Evolutionary conservation across 805 yeast genomes (phyloP), one percentile per base, ranked within the genome.

Genomic region (Saturnispora galanensis): DNA sequence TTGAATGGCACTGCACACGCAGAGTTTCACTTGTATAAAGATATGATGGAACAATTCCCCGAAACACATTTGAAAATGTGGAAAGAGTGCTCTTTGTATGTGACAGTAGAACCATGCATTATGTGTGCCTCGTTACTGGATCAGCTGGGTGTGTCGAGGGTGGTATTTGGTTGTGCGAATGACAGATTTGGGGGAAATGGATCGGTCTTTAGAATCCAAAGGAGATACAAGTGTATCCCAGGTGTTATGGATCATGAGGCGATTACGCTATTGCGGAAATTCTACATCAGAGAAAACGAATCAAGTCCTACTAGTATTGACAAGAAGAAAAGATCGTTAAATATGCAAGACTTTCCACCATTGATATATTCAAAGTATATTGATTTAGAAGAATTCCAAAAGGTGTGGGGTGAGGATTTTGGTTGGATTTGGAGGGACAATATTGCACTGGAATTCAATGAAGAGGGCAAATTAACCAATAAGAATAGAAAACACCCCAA

Each of bases 111-210:
- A 62, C 98, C 98, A 0, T 93, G 98, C 59, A 83, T 93, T 7
- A 93, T 93, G 98, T 93, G 98, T 66, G 97, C 96, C 0, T 79
- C 93, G 35, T 88, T 95, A 2, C 64, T 93, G 35, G 72, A 89
- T 47, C 98, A 93, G 54, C 60, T 89, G 38, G 81, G 83, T 1
- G 77, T 93, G 10, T 63, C 76, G 29, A 67, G 69, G 35, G 96
- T 90, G 1, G 79, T 79, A 38, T 93, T 86, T 56, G 97, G 98
- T 0, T 89, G 96, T 56, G 93, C 87, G 0, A 93, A 93, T 59
- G 97, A 90, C 50, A 65, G 97, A 38, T 93, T 93, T 65, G 98
- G 98, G 0, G 97, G 98, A 0, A 89, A 89, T 60, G 97, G 97
- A 0, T 81, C 95, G 0, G 93, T 90, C 2, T 62, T 87, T 28